phyloP scores from a whole-genome alignment of 345 rosid species.

The Rhodamnia rubescens region DNA sequence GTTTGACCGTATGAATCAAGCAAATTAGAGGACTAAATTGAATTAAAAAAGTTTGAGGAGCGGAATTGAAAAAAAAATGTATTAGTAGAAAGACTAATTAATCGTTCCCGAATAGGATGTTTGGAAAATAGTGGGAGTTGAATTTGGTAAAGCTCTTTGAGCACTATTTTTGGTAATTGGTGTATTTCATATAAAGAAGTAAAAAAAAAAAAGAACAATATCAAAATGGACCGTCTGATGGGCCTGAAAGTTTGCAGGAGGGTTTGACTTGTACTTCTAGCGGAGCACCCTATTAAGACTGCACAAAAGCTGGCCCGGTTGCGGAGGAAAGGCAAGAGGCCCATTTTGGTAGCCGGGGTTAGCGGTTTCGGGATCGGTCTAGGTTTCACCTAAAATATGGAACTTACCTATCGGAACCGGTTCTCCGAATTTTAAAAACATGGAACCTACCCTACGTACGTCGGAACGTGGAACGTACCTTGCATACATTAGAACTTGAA shows the following conservation, averaged over 20 bases:
- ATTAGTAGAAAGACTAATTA: no score
- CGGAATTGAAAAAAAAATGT: background rate
- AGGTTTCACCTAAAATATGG: no score
- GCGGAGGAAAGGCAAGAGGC: background rate
- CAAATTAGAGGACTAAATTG: background rate
- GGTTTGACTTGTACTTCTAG: background rate
- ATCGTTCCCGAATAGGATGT: no score
- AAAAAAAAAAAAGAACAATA: background rate
- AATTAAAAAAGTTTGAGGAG: background rate
- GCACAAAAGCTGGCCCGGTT: background rate
- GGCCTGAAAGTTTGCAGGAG: background rate
- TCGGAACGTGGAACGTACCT: no score
- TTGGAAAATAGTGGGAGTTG: no score
- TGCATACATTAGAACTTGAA: no score
- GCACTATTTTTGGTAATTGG: background rate
- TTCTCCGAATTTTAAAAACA: no score
- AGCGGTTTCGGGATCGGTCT: no score
- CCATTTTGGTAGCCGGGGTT: no score
- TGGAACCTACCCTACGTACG: no score
- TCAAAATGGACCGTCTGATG: background rate
- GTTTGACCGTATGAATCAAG: background rate
- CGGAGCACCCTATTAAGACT: background rate
- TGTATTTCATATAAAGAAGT: background rate
- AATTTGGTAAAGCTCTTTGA: no score
- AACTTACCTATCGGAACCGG: no score